Evolutionary conservation across 1,284 basidiomycete species (phyloP), one percentile per base, ranked within the genome.

Genomic region (Rhodotorula sp.): DNA sequence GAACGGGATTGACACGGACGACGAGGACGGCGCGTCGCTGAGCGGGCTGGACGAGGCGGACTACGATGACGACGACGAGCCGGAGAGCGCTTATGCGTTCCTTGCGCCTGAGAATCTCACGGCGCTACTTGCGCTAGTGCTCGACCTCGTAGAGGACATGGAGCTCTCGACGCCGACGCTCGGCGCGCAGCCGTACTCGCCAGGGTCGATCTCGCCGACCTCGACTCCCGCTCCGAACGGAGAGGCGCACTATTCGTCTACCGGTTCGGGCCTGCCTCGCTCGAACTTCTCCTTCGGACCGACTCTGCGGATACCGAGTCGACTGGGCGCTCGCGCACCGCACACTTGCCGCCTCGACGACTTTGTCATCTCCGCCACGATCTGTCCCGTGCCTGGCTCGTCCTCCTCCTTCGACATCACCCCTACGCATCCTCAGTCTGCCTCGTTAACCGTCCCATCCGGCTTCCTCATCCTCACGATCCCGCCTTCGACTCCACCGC

Each of bases 71-170:
- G 68, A 66, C 40, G 68, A 66, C 28, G 40, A 30, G 20, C 61
- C 52, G 58, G 57, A 55, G 4, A 40, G 40, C 9, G 55, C 57
- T 20, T 67, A 55, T 46, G 47, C 31, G 24, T 70, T 70, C 62
- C 54, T 70, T 2, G 30, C 56, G n/a, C n/a, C 46, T 5, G 58
- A 31, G 1, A 64, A 70, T 20, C 68, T 64, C 24, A 28, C 15
- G 20, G 28, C 47, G 5, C 58, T 70, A 20, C 40, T 64, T 40
- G n/a, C 34, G 16, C 64, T 62, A 16, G n/a, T 70, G 8, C 64
- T 70, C 64, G 68, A 70, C 37, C 59, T 63, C 28, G 34, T 70
- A 48, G 65, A 66, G 30, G 58, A 64, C n/a, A 47, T 40, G 34
- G 51, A 61, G 40, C 40, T 44, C 3, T 7, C 62, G 53, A 56